Evolutionary conservation across 2,329 filamentous ascomycete species (phyloP), one percentile per base, ranked within the genome.

Genomic region (Fonsecaea monophora): DNA sequence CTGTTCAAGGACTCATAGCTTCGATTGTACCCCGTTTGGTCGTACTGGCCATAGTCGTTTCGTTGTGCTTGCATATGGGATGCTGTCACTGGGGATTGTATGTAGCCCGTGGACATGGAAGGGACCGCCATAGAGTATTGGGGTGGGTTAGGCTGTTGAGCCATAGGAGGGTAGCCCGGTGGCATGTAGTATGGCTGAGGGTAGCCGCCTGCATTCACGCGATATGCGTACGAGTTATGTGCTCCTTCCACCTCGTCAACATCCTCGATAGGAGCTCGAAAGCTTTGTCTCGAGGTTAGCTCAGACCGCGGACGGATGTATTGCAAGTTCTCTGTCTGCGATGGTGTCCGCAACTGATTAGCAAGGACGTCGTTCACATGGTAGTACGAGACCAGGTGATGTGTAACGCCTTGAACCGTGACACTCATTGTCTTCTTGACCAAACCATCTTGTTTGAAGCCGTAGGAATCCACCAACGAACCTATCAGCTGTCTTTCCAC

Each of bases 381-480:
- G 81, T 97, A 97, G 77, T 97, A 97, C 15, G 90, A 94, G 48
- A 97, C 92, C 60, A 97, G 81, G 74, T 96, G 93, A 74, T 96
- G 93, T 1, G 88, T 89, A 2, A 93, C 86, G 1, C 90, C 90
- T 32, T 89, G 85, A 59, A 90, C 88, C 2, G 86, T 88, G 45
- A 97, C 87, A 73, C 90, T 94, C 78, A 97, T 93, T 0, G 93
- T 97, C 82, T 97, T 97, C 84, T 97, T 97, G 69, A 97, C 87
- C 48, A 97, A 80, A 0, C 94, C 93, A 1, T 88, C 86, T 13
- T 88, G 83, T 74, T 95, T 95, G 84, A 97, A 97, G 37, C 89
- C 87, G 73, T 97, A 97, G 0, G 90, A 93, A 78, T 96, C 93
- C n/a, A 94, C 87, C 12, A 97, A 83, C 0, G 92, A 96, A 5